Percentiles rank a stretch among this genome's conserved stretches.
These are phyloP conservation scores for Dalbergia oliveri DNA, from an alignment of 306 rosid genomes.

Conservation along the genomic window DNA sequence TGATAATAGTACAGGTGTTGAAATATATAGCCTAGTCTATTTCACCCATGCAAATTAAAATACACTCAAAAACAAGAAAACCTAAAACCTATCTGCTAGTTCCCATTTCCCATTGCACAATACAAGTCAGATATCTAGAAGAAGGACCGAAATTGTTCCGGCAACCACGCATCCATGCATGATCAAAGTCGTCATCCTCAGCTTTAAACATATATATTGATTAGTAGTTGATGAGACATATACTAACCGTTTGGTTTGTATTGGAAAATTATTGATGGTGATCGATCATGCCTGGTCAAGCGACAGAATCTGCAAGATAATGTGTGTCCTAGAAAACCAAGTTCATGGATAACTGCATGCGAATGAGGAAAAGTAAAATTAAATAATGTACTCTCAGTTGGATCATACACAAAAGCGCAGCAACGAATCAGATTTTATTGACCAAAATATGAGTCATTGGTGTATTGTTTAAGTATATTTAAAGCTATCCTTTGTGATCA, in stretches of 20 bases:
- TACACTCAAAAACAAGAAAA: background rate
- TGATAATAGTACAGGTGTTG: slow-evolving; percentile 21
- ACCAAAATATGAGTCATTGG: no score
- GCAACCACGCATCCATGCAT: background rate
- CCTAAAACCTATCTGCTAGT: background rate
- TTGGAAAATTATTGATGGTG: slow-evolving; percentile 5
- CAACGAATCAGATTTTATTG: no score
- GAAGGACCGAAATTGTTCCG: slow-evolving; percentile 37
- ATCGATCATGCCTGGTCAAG: slow-evolving; percentile 32
- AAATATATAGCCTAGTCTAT: slow-evolving; percentile 36
- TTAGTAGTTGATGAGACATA: slow-evolving; percentile 22
- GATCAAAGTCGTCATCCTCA: background rate
- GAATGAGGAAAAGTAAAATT: slow-evolving; percentile 33
- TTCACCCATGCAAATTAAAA: slow-evolving; percentile 20
- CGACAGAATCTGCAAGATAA: slow-evolving; percentile 43
- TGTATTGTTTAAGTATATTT: no score
- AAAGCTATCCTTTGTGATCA: no score
- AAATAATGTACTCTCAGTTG: background rate
- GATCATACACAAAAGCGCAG: no score
- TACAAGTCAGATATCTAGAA: background rate
- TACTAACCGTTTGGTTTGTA: slow-evolving; percentile 25
- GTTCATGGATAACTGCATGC: slow-evolving; percentile 35
- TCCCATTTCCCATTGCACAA: background rate
- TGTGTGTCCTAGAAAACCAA: slow-evolving; percentile 27
- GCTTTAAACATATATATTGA: slow-evolving; percentile 13